phyloP scores from a whole-genome alignment of 2,329 filamentous ascomycete species.

The Thelonectria rubi region DNA sequence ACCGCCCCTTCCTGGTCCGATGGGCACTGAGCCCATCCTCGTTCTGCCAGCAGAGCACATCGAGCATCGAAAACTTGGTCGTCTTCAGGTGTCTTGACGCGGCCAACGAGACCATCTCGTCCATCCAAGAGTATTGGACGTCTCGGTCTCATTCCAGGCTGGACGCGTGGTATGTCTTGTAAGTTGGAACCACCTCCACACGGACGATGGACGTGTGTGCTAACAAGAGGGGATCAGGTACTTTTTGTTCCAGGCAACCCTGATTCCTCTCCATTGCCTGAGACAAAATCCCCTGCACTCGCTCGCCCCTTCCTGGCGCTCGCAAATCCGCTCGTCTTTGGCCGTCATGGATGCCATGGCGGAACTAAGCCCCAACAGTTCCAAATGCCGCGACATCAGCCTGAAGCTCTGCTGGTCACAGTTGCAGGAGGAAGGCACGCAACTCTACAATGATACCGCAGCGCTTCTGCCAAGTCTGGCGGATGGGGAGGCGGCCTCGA shows the following conservation, averaged over 20 bases:
- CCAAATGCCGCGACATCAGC: constrained; percentile 34
- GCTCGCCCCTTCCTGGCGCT: constrained; percentile 26
- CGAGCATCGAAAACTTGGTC: constrained; percentile 25
- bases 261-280: constrained; percentile 30
- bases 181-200: not conserved
- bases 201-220: no score
- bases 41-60: constrained; percentile 22
- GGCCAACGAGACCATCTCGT: constrained; percentile 21
- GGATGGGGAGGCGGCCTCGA: constrained; percentile 31
- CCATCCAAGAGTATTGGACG: constrained; percentile 26
- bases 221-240: constrained; percentile 8
- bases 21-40: constrained; percentile 24
- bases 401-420: constrained; percentile 35
- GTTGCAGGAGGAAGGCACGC: constrained; percentile 23
- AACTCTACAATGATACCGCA: constrained; percentile 18
- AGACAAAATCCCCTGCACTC: constrained; percentile 25
- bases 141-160: constrained; percentile 26
- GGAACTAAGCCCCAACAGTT: constrained; percentile 33
- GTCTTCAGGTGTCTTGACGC: constrained; percentile 30
- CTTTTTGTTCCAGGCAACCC: constrained; percentile 28
- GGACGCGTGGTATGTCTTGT: constrained; percentile 30
- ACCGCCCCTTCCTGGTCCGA: constrained; percentile 27
- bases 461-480: constrained; percentile 21
- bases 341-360: constrained; percentile 31
- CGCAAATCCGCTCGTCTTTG: constrained; percentile 30